phyloP scores from a whole-genome alignment of 441 rosid species.

The Kokia cookei region DNA sequence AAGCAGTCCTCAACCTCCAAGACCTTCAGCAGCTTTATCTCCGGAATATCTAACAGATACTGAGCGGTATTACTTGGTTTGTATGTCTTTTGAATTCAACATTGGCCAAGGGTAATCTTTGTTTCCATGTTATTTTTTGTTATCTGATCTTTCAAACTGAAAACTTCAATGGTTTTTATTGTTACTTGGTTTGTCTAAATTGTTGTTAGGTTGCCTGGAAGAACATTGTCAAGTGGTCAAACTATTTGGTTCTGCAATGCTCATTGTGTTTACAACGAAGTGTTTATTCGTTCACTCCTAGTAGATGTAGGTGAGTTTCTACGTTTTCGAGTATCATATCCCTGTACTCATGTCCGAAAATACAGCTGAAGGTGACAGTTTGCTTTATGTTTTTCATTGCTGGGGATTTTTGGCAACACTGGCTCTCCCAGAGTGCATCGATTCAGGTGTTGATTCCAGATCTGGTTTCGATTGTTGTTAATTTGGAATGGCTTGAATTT shows the following conservation, averaged over 20 bases:
- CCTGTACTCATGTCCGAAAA: too few relatives aligned
- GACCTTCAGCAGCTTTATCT: constrained; percentile 77
- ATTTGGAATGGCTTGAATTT: too few relatives aligned
- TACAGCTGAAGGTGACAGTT: background rate
- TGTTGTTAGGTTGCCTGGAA: constrained; percentile 69
- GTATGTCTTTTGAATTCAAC: constrained; percentile 84
- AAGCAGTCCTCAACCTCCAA: constrained; percentile 44
- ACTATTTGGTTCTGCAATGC: constrained; percentile 84
- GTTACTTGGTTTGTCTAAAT: background rate
- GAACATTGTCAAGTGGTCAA: constrained; percentile 46
- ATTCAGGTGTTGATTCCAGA: constrained; percentile 42
- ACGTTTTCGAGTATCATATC: too few relatives aligned
- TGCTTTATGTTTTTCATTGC: constrained; percentile 6
- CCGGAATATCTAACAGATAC: constrained; percentile 93
- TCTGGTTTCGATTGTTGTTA: background rate
- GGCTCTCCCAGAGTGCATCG: constrained; percentile 53
- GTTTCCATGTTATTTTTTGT: background rate
- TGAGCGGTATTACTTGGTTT: constrained; percentile 94
- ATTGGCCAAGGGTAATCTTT: constrained; percentile 69
- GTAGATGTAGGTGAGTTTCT: constrained; percentile 52
- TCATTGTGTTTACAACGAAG: constrained; percentile 67
- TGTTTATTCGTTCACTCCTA: constrained; percentile 80
- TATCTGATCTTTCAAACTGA: background rate
- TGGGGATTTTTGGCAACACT: background rate
- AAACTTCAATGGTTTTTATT: background rate